Base-by-base conservation (phyloP, 2,329 filamentous ascomycete genomes). In the Tolypocladium cylindrosporum region DNA sequence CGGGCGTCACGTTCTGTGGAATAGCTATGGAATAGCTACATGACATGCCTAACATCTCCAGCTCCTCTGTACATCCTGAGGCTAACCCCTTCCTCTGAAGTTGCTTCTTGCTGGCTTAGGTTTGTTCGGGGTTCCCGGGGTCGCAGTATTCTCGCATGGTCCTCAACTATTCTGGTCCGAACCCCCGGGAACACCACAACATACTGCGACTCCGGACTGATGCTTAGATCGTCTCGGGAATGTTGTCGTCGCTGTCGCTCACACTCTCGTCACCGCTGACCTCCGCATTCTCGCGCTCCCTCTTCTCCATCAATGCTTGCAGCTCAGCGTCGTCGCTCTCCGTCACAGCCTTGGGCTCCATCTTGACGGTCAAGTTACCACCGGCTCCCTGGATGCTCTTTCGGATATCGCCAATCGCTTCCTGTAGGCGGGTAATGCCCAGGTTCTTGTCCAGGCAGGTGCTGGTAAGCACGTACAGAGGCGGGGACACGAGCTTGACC, bases 321-420 rank as follows among this genome's bases (percentile, higher is more conserved):
- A 99, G 81, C 76, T 97, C 92, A 34, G 93, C 94, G 70, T 99
- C 94, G 69, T 99, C 95, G 74, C 91, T 95, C 82, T 97, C 95
- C 1, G 94, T 99, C 61, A 99, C 94, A 5, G 95, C 94, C 86
- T 97, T 97, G 65, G 94, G 94, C 68, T 94, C 92, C 94, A 99
- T 99, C 85, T 95, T 96, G 67, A 97, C 88, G 50, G 87, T 83
- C 69, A 93, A 88, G 70, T 85, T 86, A 61, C 94, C 94, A 57
- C 89, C 89, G 1, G 89, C 83, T 52, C 75, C 79, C 71, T 86
- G 84, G 71, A 99, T 99, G 73, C 82, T 91, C 69, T 78, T 82
- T 67, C 88, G 83, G 67, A 99, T 92, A 67, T 92, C 90, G 68
- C 89, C 81, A 66, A 99, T 99, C 21, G 94, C 91, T 69, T 91